phyloP scores from a whole-genome alignment of 1,284 basidiomycete genomes.

The Sanghuangporus weigelae region DNA sequence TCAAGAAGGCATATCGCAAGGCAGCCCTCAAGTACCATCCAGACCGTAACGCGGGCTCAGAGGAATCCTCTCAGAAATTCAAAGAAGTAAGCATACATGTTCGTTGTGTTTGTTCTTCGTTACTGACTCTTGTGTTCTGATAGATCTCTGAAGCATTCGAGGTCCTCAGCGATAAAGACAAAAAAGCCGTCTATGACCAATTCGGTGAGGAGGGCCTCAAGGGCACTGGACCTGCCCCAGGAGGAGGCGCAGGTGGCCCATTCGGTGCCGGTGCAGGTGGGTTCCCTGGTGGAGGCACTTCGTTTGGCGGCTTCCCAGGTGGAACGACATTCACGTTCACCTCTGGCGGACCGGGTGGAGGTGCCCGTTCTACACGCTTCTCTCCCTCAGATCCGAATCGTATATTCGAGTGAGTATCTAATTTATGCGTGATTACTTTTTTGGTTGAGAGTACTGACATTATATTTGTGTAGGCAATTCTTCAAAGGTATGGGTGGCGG shows the following conservation, averaged over 20 bases:
- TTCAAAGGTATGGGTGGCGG: constrained; percentile 43
- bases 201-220: constrained; percentile 97
- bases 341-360: constrained; percentile 41
- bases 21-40: constrained; percentile 91
- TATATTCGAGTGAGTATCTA: constrained; percentile 79
- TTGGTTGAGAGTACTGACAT: neutral
- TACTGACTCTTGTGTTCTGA: neutral
- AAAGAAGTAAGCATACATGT: constrained; percentile 64
- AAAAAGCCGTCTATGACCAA: constrained; percentile 91
- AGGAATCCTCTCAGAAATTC: constrained; percentile 86
- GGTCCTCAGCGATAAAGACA: constrained; percentile 91
- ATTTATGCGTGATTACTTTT: neutral
- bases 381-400: constrained; percentile 81
- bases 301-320: constrained; percentile 45
- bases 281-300: constrained; percentile 42
- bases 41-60: constrained; percentile 82
- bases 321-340: constrained; percentile 58
- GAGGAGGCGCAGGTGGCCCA: constrained; percentile 40
- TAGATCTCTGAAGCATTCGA: constrained; percentile 96
- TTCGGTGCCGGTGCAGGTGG: constrained; percentile 33
- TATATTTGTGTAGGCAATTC: constrained; percentile 48
- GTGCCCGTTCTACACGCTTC: constrained; percentile 47
- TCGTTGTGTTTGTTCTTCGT: neutral
- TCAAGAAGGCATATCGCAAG: constrained; percentile 84
- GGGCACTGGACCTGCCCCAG: constrained; percentile 47